Base-by-base conservation (phyloP, 2,329 filamentous ascomycete genomes). In the Phialemoniopsis sp. region DNA sequence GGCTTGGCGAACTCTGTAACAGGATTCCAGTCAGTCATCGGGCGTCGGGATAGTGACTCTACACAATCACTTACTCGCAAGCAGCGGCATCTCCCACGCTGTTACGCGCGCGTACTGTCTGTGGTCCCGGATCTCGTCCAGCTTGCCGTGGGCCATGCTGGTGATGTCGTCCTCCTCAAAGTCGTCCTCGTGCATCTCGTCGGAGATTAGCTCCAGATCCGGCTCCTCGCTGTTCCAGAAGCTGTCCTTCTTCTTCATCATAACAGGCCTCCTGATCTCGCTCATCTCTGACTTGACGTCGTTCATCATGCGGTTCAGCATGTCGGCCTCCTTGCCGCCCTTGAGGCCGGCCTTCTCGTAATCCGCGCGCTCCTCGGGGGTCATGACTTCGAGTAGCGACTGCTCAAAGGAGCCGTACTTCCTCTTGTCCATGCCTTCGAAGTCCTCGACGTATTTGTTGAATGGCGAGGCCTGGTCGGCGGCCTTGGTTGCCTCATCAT, bases 21-120 rank as follows among this genome's bases (percentile, higher is more conserved):
- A 10, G 36, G 10, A 6, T 6, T 10, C 6, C 21, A 26, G 10
- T 26, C 21, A 26, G 21, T 30, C 40, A 29, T 10, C 10, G 26
- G 19, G 21, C 5, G 15, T 14, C 31, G 30, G 12, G n/a, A 34
- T 13, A 36, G 7, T 15, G 19, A 12, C 18, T 16, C 7, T 31
- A 15, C 5, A 13, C 5, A 18, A 17, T 26, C 21, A 73, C 87
- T 62, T 78, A 95, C 90, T 87, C 42, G 83, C 80, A 44, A 98
- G 71, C 46, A 95, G 68, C 9, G 93, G 93, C 85, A 98, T 87
- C 64, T 98, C 93, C 90, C 93, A 98, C 17, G 89, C 89, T 34
- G 87, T 82, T 51, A 95, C 72, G 38, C 93, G 78, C 35, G 87
- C 83, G 61, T 95, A 96, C 55, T 95, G 82, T 69, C 93, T 78